These are phyloP conservation scores for Suillus plorans DNA, from an alignment of 768 basidiomycete species.

Conservation along the genomic window DNA sequence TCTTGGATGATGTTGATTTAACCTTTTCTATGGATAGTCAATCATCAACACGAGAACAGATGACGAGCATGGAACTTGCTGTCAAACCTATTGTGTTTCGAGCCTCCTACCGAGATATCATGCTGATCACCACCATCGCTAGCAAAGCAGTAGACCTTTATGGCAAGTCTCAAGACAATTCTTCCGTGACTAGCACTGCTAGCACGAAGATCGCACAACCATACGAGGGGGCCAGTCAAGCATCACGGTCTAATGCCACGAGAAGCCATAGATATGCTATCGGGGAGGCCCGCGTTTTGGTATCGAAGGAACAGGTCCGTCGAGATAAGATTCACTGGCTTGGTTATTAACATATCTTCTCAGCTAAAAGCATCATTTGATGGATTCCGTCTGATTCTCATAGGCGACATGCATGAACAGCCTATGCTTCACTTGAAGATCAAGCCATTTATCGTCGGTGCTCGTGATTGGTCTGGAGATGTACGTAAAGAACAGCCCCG, in stretches of 20 bases:
- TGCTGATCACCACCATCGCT: conserved; percentile 80
- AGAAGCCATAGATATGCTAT: conserved; percentile 18
- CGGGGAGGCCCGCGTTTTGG: conserved; percentile 45
- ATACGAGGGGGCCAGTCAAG: neutral
- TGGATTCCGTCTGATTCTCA: conserved; percentile 89
- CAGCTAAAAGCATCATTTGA: conserved; percentile 86
- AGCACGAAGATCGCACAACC: neutral
- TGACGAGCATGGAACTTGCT: conserved; percentile 81
- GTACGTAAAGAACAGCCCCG: conserved; percentile 39
- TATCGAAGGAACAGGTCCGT: conserved; percentile 81
- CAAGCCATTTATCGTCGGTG: conserved; percentile 77
- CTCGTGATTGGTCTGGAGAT: conserved; percentile 93
- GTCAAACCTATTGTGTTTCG: conserved; percentile 86
- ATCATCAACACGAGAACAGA: conserved; percentile 64
- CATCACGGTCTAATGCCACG: conserved; percentile 15
- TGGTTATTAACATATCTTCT: conserved; percentile 5
- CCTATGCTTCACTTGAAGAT: conserved; percentile 89
- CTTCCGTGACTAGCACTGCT: neutral
- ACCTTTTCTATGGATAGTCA: conserved; percentile 86
- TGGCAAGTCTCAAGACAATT: conserved; percentile 36
- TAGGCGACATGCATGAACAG: conserved; percentile 93
- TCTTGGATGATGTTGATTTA: conserved; percentile 90
- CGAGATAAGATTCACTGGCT: neutral
- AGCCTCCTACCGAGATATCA: conserved; percentile 94
- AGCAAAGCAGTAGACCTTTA: conserved; percentile 88